These are phyloP conservation scores for Xerocomus brunneocitrinus DNA, from an alignment of 768 basidiomycete species.

Conservation along the genomic window DNA sequence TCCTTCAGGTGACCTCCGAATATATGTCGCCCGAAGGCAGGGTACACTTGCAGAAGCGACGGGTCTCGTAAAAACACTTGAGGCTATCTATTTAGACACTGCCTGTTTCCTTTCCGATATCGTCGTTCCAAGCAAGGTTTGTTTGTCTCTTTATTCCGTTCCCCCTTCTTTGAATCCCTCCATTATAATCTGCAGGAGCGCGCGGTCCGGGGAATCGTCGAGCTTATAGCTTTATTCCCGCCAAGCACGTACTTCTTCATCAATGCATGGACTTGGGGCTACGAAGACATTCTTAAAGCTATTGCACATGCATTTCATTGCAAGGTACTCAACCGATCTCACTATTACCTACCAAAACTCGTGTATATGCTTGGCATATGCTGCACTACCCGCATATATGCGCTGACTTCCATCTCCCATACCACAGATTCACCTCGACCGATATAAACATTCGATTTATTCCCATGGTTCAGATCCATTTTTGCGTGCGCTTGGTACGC, in stretches of 20 bases:
- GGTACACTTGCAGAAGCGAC: constrained; percentile 19
- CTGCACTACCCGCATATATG: constrained; percentile 1
- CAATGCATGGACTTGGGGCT: constrained; percentile 95
- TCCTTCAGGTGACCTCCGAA: constrained; percentile 20
- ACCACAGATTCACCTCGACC: constrained; percentile 79
- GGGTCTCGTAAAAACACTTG: constrained; percentile 46
- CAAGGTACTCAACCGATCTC: constrained; percentile 37
- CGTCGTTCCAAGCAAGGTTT: constrained; percentile 58
- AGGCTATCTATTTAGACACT: constrained; percentile 84
- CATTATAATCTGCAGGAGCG: constrained; percentile 42
- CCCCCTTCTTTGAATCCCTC: background rate
- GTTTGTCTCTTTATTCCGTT: background rate
- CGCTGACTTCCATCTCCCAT: constrained; percentile 3
- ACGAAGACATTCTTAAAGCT: constrained; percentile 84
- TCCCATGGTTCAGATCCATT: constrained; percentile 54
- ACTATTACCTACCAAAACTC: background rate
- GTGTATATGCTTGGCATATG: background rate
- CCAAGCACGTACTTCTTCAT: constrained; percentile 73
- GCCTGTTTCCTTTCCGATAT: constrained; percentile 52
- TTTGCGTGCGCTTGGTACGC: constrained; percentile 55
- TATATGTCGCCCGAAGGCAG: constrained; percentile 25
- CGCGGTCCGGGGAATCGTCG: constrained; percentile 62
- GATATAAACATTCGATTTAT: constrained; percentile 78
- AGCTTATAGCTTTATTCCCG: constrained; percentile 68
- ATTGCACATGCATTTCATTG: constrained; percentile 62